Conservation (phyloP, 2,329 filamentous ascomycete species). For the Lecanicillium sp. region DNA sequence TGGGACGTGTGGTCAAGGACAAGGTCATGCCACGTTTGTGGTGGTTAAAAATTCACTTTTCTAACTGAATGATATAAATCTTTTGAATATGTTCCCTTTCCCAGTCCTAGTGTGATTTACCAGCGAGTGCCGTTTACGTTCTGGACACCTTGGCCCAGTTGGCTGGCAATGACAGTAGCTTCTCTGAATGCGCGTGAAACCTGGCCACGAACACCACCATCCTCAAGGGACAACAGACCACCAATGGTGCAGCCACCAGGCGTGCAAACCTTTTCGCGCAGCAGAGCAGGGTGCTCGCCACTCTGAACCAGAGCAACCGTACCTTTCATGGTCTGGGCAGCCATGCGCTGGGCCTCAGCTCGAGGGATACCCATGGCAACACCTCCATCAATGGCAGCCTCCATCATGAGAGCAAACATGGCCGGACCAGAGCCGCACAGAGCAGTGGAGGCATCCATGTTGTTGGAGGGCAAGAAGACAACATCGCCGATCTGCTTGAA, state of each 20-base stretch:
- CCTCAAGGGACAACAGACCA: slow-evolving; percentile 65
- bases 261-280: slow-evolving; percentile 69
- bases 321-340: slow-evolving; percentile 70
- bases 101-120: slow-evolving; percentile 17
- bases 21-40: slow-evolving; percentile 6
- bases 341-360: slow-evolving; percentile 66
- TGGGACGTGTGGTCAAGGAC: slow-evolving; percentile 8
- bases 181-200: slow-evolving; percentile 62
- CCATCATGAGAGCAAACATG: slow-evolving; percentile 67
- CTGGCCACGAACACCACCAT: slow-evolving; percentile 59
- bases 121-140: slow-evolving; percentile 26
- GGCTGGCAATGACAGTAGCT: slow-evolving; percentile 60
- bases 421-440: slow-evolving; percentile 68
- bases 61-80: slow-evolving; percentile 7
- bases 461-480: slow-evolving; percentile 54
- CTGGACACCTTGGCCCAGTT: slow-evolving; percentile 39
- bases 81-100: slow-evolving; percentile 5
- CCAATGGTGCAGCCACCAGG: slow-evolving; percentile 73
- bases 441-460: slow-evolving; percentile 67
- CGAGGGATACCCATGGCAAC: slow-evolving; percentile 72
- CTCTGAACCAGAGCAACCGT: slow-evolving; percentile 59
- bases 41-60: background rate
- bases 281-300: slow-evolving; percentile 66
- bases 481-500: slow-evolving; percentile 68
- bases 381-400: slow-evolving; percentile 67